Conservation (phyloP, 208 protist species). For the Novymonas esmeraldas region DNA sequence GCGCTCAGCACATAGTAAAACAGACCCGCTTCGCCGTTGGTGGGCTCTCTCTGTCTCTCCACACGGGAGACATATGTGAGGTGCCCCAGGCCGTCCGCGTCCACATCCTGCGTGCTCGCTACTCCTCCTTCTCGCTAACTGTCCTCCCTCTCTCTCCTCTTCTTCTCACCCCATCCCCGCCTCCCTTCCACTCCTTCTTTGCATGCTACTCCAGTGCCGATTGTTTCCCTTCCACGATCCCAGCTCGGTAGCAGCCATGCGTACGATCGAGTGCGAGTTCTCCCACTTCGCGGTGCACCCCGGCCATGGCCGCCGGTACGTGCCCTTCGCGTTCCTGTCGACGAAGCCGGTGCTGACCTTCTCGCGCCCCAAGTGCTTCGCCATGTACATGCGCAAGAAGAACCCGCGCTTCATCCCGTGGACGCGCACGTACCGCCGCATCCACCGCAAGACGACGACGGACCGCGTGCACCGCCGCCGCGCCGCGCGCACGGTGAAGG, state of each 20-base stretch:
- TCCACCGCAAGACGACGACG: constrained; percentile 91
- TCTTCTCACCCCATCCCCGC: no score
- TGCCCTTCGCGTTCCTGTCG: constrained; percentile 93
- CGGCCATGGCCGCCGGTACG: constrained; percentile 93
- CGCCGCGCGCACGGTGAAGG: constrained; percentile 73
- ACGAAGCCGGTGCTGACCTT: constrained; percentile 94
- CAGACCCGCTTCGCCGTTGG: no score
- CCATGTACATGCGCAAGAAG: constrained; percentile 94
- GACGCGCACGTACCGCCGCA: constrained; percentile 94
- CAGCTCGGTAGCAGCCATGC: constrained; percentile 58
- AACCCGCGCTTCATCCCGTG: constrained; percentile 93
- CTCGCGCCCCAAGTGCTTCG: constrained; percentile 81
- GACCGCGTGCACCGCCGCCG: constrained; percentile 86
- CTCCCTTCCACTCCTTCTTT: no score
- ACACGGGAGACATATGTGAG: no score
- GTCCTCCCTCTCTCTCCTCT: no score
- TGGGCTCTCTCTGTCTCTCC: no score
- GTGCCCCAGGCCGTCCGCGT: no score
- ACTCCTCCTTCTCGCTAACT: no score
- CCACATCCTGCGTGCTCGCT: no score
- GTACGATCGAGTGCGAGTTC: constrained; percentile 93
- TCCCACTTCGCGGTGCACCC: constrained; percentile 93
- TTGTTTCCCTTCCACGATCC: not conserved
- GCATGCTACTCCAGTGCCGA: not conserved
- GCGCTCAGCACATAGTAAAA: no score